Percentiles rank a stretch among this genome's conserved stretches.
Evolutionary conservation across 2,329 filamentous ascomycete species (phyloP).

Genomic region (Epicoccum sorghinum): DNA sequence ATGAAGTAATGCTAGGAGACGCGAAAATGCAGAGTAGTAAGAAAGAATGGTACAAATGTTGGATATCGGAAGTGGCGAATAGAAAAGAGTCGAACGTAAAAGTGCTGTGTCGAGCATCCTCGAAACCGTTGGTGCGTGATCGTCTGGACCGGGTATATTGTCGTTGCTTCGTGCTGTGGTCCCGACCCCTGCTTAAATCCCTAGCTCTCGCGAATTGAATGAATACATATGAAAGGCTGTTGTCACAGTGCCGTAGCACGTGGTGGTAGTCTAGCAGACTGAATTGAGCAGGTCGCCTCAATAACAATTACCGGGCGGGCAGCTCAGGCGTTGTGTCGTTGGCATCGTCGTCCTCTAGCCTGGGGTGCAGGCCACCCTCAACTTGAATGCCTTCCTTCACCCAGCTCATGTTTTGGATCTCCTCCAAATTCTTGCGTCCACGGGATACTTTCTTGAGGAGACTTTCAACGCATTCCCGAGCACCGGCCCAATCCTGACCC

Average conservation of each 20-base stretch:
- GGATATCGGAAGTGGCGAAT: slow-evolving; percentile 12
- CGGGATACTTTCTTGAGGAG: slow-evolving; percentile 82
- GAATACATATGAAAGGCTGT: slow-evolving; percentile 8
- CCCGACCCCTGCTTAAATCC: slow-evolving; percentile 7
- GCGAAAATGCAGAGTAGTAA: not conserved
- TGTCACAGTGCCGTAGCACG: slow-evolving; percentile 4
- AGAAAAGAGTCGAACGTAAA: not conserved
- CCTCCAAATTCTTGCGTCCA: slow-evolving; percentile 73
- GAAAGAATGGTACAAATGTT: slow-evolving; percentile 2
- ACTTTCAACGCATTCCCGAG: slow-evolving; percentile 81
- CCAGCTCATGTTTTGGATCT: slow-evolving; percentile 76
- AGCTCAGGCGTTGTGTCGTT: slow-evolving; percentile 20
- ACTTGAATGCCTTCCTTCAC: slow-evolving; percentile 75
- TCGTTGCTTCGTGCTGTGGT: slow-evolving; percentile 19
- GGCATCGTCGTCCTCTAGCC: slow-evolving; percentile 55
- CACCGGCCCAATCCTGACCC: slow-evolving; percentile 71
- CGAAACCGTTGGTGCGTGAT: slow-evolving; percentile 9
- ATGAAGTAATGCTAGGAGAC: not conserved
- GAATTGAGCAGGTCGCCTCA: slow-evolving; percentile 22
- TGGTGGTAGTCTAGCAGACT: not conserved
- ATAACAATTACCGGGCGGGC: slow-evolving; percentile 37
- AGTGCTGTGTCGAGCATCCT: slow-evolving; percentile 13
- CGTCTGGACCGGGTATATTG: slow-evolving; percentile 18
- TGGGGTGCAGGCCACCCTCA: slow-evolving; percentile 61
- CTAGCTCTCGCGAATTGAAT: slow-evolving; percentile 16